Base-by-base conservation (phyloP, 2,329 filamentous ascomycete genomes). In the Exophiala bonariae region DNA sequence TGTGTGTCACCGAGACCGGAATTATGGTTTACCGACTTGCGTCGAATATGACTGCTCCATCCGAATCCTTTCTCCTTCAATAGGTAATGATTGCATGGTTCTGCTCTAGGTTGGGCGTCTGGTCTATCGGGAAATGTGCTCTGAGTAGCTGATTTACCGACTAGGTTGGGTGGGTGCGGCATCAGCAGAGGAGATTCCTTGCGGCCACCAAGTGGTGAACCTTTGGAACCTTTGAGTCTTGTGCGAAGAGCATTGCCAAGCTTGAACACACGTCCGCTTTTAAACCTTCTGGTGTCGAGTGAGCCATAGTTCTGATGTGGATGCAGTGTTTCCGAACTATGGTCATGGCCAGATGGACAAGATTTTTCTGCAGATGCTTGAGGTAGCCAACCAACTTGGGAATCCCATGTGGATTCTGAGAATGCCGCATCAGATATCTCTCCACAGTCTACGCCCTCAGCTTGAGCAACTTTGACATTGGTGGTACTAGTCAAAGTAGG, bases 401-500 rank as follows among this genome's bases (percentile, higher is more conserved):
- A 36, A 34, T 49, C 38, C 41, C 50, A 48, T 4, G 46, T 45
- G 11, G 50, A 42, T 28, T 47, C 37, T 18, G 47, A 35, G 36
- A 54, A 49, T 10, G 30, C 28, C n/a, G 39, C 23, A 30, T 49
- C 47, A 26, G 50, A 43, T 30, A 57, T 41, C 23, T 58, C 54
- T 37, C 41, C 47, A 50, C 44, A 55, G 23, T 53, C 37, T 23
- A 60, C 52, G 16, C 52, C 49, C 38, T 60, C 58, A n/a, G 43
- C 28, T 30, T 41, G 52, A 30, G 58, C 58, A 26, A 60, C 55
- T 20, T 48, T 36, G 40, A 48, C 42, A 36, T 60, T 60, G 33
- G 56, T 56, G 18, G 58, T 59, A 31, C 56, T 60, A 23, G 54
- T 59, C 16, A 60, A 52, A 20, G 56, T 40, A n/a, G 58, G 58